Evolutionary conservation across 1,284 basidiomycete species (phyloP).

Genomic region (Vanrija sp.): DNA sequence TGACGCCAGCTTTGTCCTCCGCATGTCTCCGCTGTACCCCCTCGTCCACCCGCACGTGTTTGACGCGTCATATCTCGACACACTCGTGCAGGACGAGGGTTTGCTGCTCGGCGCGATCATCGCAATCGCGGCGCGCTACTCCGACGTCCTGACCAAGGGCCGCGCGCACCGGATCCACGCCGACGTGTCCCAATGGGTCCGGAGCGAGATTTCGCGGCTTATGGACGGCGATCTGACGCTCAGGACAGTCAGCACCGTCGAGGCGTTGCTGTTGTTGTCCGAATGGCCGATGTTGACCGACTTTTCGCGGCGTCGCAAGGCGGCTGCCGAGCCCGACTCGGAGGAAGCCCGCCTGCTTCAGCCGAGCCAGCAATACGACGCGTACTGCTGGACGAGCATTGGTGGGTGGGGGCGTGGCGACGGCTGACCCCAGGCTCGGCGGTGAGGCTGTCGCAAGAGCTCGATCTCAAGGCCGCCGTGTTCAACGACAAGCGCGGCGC

Average conservation of each 20-base stretch:
- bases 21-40: constrained; percentile 15
- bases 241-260: constrained; percentile 7
- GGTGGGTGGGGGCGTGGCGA: not conserved
- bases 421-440: not conserved
- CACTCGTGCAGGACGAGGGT: constrained; percentile 3
- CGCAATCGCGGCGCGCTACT: constrained; percentile 11
- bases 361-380: constrained; percentile 11
- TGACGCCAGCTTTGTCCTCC: constrained; percentile 6
- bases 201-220: constrained; percentile 1
- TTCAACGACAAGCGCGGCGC: not conserved
- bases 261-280: constrained; percentile 12
- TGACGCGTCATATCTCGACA: constrained; percentile 7
- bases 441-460: constrained; percentile 12
- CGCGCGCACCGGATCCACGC: constrained; percentile 1
- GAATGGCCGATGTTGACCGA: constrained; percentile 15
- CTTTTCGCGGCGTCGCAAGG: not conserved
- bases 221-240: constrained; percentile 10
- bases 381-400: constrained; percentile 11
- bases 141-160: not conserved
- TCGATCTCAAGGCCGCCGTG: constrained; percentile 12
- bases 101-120: constrained; percentile 12
- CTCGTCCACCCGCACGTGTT: constrained; percentile 9
- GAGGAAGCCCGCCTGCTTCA: constrained; percentile 9
- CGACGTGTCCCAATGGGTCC: constrained; percentile 9
- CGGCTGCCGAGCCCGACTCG: not conserved